A percentile compares a stretch with the other conserved stretches of the same genome.
Conservation (phyloP, 2,329 filamentous ascomycete genomes). For the Pleurostoma richardsiae region DNA sequence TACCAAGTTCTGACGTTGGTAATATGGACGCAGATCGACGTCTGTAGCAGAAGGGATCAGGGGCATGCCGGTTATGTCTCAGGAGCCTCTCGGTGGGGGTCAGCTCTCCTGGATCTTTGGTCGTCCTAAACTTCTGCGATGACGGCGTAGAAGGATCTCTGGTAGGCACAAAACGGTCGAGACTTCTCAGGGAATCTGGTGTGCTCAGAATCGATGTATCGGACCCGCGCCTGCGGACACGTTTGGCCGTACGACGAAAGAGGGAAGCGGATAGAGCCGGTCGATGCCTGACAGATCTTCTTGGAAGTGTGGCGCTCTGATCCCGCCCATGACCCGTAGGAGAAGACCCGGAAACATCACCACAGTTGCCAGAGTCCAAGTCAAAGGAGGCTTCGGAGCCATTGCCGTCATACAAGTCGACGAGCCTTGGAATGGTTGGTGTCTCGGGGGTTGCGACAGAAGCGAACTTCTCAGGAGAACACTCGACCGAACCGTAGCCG, state of each 20-base stretch:
- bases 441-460: neutral
- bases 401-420: conserved; percentile 7
- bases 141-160: conserved; percentile 27
- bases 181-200: conserved; percentile 13
- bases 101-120: conserved; percentile 34
- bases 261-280: too few relatives aligned
- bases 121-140: conserved; percentile 40
- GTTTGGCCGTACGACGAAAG: too few relatives aligned
- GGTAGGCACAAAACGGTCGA: conserved; percentile 48
- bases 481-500: conserved; percentile 9
- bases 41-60: conserved; percentile 36
- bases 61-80: conserved; percentile 32
- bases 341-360: neutral
- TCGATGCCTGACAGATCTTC: neutral
- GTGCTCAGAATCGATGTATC: neutral
- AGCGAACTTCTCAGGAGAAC: conserved; percentile 1
- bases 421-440: conserved; percentile 1
- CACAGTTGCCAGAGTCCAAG: neutral
- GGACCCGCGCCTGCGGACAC: neutral
- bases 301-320: conserved; percentile 4
- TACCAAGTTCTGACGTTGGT: too few relatives aligned
- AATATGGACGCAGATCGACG: conserved; percentile 17
- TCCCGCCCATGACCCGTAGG: neutral
- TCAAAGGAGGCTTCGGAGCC: conserved; percentile 5
- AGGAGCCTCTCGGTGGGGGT: conserved; percentile 37